Evolutionary conservation across 371 early-diverging fungal genomes (phyloP).

Genomic region (Dinochytrium kinnereticum): DNA sequence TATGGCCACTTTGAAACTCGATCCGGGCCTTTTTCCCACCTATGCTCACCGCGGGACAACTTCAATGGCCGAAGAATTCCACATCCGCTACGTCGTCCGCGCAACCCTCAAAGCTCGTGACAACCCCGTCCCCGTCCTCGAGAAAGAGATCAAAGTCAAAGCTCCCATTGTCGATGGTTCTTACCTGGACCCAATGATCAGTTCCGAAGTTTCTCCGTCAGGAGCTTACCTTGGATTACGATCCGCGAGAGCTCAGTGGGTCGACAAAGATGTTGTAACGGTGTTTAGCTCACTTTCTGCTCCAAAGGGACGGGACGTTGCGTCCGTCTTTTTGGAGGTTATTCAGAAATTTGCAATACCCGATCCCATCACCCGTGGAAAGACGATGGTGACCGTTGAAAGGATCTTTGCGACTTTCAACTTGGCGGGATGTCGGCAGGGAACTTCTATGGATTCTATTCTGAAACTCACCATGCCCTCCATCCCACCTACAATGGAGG

Average conservation of each 20-base stretch:
- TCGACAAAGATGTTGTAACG: neutral
- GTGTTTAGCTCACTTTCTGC: neutral
- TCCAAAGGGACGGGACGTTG: neutral
- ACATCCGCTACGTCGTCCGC: slow-evolving; percentile 17
- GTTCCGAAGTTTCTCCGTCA: neutral
- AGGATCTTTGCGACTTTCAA: slow-evolving; percentile 11
- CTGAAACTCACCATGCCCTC: slow-evolving; percentile 5
- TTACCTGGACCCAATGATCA: neutral
- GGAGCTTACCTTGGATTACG: neutral
- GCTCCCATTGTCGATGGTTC: slow-evolving; percentile 5
- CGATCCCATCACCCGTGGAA: neutral
- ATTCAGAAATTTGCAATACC: slow-evolving; percentile 3
- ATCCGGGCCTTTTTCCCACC: slow-evolving; percentile 7
- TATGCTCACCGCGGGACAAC: neutral
- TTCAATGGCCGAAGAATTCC: neutral
- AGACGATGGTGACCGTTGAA: neutral
- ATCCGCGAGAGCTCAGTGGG: slow-evolving; percentile 7
- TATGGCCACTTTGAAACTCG: slow-evolving; percentile 8
- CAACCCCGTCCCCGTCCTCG: slow-evolving; percentile 14
- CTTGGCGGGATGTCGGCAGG: neutral
- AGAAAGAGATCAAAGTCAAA: slow-evolving; percentile 5
- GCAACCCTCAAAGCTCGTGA: neutral
- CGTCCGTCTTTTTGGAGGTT: slow-evolving; percentile 10
- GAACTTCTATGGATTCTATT: neutral
- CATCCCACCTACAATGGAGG: neutral